Evolutionary conservation across 1,284 basidiomycete species (phyloP).

Genomic region (Ceratobasidium sp.): DNA sequence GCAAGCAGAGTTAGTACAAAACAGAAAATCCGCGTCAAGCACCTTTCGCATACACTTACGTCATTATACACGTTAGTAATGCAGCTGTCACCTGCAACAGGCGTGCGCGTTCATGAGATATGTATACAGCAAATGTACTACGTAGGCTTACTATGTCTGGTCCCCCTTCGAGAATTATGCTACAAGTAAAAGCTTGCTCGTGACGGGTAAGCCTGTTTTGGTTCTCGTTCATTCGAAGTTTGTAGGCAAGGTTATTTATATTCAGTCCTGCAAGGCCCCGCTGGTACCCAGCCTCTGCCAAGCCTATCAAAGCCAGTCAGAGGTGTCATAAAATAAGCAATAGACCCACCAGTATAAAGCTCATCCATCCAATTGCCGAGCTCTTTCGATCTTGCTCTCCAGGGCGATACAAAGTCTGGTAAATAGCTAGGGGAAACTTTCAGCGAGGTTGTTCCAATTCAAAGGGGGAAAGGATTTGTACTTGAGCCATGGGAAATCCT

Average conservation of each 20-base stretch:
- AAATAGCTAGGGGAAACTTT: slow-evolving; percentile 1
- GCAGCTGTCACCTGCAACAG: slow-evolving; percentile 22
- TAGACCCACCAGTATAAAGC: slow-evolving; percentile 8
- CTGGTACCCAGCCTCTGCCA: slow-evolving; percentile 7
- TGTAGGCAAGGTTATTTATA: slow-evolving; percentile 19
- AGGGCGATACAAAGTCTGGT: slow-evolving; percentile 9
- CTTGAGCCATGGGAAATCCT: background rate
- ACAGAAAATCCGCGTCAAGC: too few relatives aligned
- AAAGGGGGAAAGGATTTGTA: background rate
- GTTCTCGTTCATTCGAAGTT: background rate
- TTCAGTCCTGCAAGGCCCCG: slow-evolving; percentile 5
- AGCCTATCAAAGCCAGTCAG: background rate
- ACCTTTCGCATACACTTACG: too few relatives aligned
- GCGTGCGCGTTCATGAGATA: too few relatives aligned
- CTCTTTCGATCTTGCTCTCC: slow-evolving; percentile 2
- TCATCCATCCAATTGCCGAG: slow-evolving; percentile 15
- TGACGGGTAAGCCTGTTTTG: background rate
- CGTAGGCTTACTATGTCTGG: too few relatives aligned
- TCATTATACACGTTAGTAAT: slow-evolving; percentile 4
- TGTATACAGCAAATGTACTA: too few relatives aligned
- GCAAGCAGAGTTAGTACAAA: too few relatives aligned
- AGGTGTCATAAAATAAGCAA: too few relatives aligned
- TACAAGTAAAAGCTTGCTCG: slow-evolving; percentile 3
- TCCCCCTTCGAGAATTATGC: slow-evolving; percentile 20
- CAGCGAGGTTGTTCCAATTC: too few relatives aligned